Conservation (phyloP, 306 rosid genomes). For the Pyrus betulifolia region DNA sequence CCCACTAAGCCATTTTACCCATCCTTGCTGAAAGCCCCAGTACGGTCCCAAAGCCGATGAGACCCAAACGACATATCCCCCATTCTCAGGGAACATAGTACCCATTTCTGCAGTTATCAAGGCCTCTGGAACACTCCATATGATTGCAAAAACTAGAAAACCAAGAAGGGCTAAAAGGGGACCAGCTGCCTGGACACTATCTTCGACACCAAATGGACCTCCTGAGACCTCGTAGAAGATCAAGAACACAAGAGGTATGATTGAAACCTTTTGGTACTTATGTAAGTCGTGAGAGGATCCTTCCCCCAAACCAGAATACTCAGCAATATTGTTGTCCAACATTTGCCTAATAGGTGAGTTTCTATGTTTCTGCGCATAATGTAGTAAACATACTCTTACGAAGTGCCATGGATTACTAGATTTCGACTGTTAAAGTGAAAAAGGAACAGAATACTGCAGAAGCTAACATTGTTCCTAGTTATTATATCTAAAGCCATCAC, state of each 20-base stretch:
- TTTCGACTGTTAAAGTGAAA: background rate
- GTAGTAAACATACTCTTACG: background rate
- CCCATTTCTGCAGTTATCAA: constrained; percentile 63
- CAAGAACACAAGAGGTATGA: constrained; percentile 37
- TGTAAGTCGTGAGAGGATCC: background rate
- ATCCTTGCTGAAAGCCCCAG: constrained; percentile 69
- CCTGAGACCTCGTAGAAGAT: constrained; percentile 70
- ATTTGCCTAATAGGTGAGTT: background rate
- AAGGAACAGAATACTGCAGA: background rate
- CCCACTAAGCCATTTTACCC: constrained; percentile 72
- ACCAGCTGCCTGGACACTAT: constrained; percentile 54
- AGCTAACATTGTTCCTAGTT: background rate
- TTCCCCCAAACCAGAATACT: constrained; percentile 2
- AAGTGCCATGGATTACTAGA: background rate
- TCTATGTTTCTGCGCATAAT: constrained; percentile 6
- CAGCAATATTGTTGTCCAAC: constrained; percentile 1
- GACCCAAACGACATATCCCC: constrained; percentile 69
- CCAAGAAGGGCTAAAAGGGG: constrained; percentile 52
- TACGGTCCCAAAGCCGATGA: constrained; percentile 60
- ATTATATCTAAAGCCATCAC: background rate
- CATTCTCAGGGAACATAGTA: constrained; percentile 63
- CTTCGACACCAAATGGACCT: constrained; percentile 64
- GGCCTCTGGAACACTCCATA: constrained; percentile 71
- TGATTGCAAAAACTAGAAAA: constrained; percentile 40
- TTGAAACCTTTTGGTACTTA: constrained; percentile 4